Conservation (phyloP, 116 monocot genomes). For the Posidonia oceanica region DNA sequence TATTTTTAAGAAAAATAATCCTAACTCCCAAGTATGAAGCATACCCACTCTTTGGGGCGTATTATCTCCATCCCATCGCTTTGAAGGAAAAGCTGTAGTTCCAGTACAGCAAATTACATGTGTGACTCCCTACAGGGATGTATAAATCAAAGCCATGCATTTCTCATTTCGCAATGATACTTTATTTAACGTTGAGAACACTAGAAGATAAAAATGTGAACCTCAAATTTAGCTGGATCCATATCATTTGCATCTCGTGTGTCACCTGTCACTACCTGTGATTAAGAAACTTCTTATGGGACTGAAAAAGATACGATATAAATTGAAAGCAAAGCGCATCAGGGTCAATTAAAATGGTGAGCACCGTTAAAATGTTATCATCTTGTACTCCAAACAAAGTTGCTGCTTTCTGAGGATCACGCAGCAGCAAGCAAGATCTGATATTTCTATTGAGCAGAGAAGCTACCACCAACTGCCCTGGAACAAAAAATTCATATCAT, state of each 20-base stretch:
- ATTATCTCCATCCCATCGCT: conserved; percentile 86
- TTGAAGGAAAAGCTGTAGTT: conserved; percentile 94
- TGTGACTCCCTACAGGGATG: conserved; percentile 62
- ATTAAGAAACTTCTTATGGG: background rate
- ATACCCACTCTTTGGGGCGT: conserved; percentile 89
- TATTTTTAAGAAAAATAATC: background rate
- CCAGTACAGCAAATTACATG: conserved; percentile 97
- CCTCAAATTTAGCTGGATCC: conserved; percentile 75
- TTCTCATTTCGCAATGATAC: background rate
- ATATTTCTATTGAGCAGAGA: conserved; percentile 68
- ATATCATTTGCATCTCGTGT: conserved; percentile 66
- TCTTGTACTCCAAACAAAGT: conserved; percentile 65
- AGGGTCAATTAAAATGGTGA: background rate
- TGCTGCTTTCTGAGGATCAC: conserved; percentile 63
- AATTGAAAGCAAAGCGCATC: no score
- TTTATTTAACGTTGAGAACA: no score
- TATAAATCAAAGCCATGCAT: conserved; percentile 33
- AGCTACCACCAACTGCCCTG: conserved; percentile 86
- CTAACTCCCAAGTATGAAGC: background rate
- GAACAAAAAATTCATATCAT: conserved; percentile 11
- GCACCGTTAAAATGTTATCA: conserved; percentile 47
- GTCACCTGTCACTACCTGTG: conserved; percentile 59
- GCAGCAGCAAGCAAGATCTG: conserved; percentile 48
- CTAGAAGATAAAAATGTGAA: background rate
- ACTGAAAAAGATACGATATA: background rate